These are phyloP conservation scores for Takashimella koratensis DNA, from an alignment of 1,284 basidiomycete species.

Conservation along the genomic window DNA sequence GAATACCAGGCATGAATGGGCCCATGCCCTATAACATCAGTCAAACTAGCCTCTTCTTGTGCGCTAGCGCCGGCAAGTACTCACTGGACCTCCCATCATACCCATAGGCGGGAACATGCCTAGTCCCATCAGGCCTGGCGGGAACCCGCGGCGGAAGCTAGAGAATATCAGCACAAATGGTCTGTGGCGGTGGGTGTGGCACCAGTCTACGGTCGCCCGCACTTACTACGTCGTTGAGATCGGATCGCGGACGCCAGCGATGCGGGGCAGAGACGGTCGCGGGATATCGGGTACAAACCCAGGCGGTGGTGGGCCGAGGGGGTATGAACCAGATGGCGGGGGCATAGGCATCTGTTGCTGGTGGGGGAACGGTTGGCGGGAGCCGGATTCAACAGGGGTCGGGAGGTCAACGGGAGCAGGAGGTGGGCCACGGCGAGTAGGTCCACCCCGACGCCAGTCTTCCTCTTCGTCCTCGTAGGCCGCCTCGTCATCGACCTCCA, in stretches of 20 bases:
- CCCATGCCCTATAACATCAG: conserved; percentile 36
- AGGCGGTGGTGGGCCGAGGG: conserved; percentile 18
- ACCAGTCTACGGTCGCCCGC: too few relatives aligned
- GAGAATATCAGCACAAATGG: background rate
- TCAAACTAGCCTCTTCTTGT: conserved; percentile 1
- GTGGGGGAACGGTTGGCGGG: conserved; percentile 15
- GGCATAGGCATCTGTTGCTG: conserved; percentile 17
- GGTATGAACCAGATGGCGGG: conserved; percentile 24
- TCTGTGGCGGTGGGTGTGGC: background rate
- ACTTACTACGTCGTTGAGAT: conserved; percentile 47
- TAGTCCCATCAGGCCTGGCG: conserved; percentile 23
- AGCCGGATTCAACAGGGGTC: conserved; percentile 36
- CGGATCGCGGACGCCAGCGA: conserved; percentile 42
- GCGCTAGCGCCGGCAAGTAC: conserved; percentile 2
- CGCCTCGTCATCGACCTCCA: conserved; percentile 15
- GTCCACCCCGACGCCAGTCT: conserved; percentile 3
- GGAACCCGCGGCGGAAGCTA: conserved; percentile 46
- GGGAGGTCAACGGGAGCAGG: conserved; percentile 44
- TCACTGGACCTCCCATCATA: conserved; percentile 32
- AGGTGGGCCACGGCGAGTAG: conserved; percentile 20
- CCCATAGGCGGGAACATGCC: conserved; percentile 27
- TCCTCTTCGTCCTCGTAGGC: conserved; percentile 17
- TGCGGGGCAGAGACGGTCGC: conserved; percentile 33
- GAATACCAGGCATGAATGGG: conserved; percentile 43
- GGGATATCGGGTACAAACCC: conserved; percentile 25